These are phyloP conservation scores for Ziziphus jujuba DNA, from an alignment of 306 rosid genomes.

Conservation along the genomic window DNA sequence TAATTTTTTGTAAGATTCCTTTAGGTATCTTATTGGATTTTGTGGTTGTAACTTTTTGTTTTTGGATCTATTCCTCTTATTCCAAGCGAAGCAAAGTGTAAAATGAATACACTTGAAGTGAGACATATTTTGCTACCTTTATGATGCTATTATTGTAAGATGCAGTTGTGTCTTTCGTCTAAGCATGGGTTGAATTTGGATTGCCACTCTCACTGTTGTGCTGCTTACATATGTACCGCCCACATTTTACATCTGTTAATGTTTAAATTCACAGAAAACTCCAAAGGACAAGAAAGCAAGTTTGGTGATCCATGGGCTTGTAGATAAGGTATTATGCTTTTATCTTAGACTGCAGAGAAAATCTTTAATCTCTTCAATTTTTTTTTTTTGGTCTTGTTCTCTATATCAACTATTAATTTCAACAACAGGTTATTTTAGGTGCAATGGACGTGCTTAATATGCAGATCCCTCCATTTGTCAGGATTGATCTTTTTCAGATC, in stretches of 20 bases:
- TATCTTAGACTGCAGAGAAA: constrained; percentile 11
- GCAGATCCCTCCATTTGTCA: constrained; percentile 84
- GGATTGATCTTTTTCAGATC: constrained; percentile 92
- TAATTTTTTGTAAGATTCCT: too few relatives aligned
- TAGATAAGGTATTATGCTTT: constrained; percentile 70
- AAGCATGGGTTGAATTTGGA: constrained; percentile 5
- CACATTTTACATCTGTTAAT: constrained; percentile 12
- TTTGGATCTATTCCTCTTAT: too few relatives aligned
- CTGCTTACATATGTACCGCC: constrained; percentile 1
- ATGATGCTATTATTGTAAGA: too few relatives aligned
- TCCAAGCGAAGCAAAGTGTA: too few relatives aligned
- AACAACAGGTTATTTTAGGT: constrained; percentile 80
- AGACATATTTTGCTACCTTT: too few relatives aligned
- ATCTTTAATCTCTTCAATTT: neutral
- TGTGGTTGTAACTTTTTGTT: too few relatives aligned
- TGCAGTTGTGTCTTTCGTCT: too few relatives aligned
- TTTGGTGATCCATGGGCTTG: constrained; percentile 86
- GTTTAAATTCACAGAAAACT: constrained; percentile 69
- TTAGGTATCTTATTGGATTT: too few relatives aligned
- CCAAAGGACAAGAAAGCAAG: constrained; percentile 95
- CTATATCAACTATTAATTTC: constrained; percentile 23
- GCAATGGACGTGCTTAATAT: constrained; percentile 67
- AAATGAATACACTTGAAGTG: too few relatives aligned
- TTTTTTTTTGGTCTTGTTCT: constrained; percentile 21
- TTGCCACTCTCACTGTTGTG: constrained; percentile 15